Base-by-base conservation (phyloP, 768 basidiomycete species). In the Kwoniella newhampshirensis region DNA sequence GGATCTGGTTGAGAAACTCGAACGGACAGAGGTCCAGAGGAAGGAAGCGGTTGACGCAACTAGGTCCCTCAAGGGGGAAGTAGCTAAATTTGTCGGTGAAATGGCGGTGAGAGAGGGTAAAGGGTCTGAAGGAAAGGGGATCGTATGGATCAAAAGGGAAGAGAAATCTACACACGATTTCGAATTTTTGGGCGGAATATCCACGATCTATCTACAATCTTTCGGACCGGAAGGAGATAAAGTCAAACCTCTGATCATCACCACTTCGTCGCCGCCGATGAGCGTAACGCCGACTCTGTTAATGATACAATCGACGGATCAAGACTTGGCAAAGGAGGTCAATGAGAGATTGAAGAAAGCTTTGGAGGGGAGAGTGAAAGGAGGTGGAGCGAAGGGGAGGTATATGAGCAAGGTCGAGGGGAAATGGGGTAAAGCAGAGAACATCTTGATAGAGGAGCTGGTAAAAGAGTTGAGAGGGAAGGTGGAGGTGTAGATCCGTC, bases 1-100 rank as follows among this genome's bases (percentile, higher is more conserved):
- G 1, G 82, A 85, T 48, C 83, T 89, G 3, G 84, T 86, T 15
- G 85, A 85, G 43, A 83, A 89, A 30, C 83, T 88, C 1, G 57
- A 25, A n/a, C 49, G 52, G 17, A 42, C 54, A 4, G 64, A 67
- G 12, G 77, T 77, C 28, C 84, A 85, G 64, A 81, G 88, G 25
- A 68, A 48, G 35, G 67, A 68, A 27, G 45, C 32, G 12, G 25
- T 47, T 40, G 50, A 37, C 36, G 27, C n/a, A 27, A 56, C 42
- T 25, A 57, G 53, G 40, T 45, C 39, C 5, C 43, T 71, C 26
- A 54, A 60, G 48, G 43, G 42, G 8, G 70, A 70, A 43, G 23
- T 74, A 26, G 60, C 55, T 1, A 53, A 46, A 35, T 23, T 58
- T 7, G 18, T 60, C 23, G 68, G 28, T 26, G 64, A 62, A 13